Conservation (phyloP, 208 protist species). For the Herpetomonas muscarum region DNA sequence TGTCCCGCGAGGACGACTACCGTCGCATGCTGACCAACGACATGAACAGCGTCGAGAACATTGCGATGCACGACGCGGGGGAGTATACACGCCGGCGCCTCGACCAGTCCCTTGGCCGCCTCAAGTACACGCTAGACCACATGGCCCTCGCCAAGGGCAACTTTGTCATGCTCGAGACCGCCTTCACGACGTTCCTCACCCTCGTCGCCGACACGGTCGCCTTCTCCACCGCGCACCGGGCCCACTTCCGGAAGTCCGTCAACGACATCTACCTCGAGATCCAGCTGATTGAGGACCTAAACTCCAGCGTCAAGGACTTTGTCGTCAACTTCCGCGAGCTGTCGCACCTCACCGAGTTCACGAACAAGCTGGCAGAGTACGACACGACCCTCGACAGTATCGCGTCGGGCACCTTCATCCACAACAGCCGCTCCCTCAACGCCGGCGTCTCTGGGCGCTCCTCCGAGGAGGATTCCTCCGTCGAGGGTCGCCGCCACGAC, state of each 20-base stretch:
- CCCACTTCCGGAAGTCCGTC: constrained; percentile 36
- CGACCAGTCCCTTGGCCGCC: constrained; percentile 42
- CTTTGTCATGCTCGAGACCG: constrained; percentile 68
- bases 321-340: constrained; percentile 85
- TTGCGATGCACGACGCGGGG: constrained; percentile 74
- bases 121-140: constrained; percentile 70
- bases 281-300: constrained; percentile 81
- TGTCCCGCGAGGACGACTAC: constrained; percentile 73
- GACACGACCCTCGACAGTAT: constrained; percentile 75
- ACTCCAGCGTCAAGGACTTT: constrained; percentile 75
- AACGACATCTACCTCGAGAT: constrained; percentile 71
- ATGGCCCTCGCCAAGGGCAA: constrained; percentile 74
- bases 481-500: constrained; percentile 3
- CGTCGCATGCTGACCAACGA: constrained; percentile 69
- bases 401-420: constrained; percentile 54
- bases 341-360: constrained; percentile 79
- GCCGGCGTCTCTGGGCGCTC: background rate
- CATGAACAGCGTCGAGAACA: constrained; percentile 76
- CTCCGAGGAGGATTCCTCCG: background rate
- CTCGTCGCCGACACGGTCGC: constrained; percentile 54
- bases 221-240: constrained; percentile 32
- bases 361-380: constrained; percentile 71
- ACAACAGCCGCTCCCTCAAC: constrained; percentile 8
- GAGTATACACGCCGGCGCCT: constrained; percentile 51
- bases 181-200: constrained; percentile 59